Evolutionary conservation across 2,329 filamentous ascomycete species (phyloP), one percentile per base, ranked within the genome.

Genomic region (Aspergillus candidus): DNA sequence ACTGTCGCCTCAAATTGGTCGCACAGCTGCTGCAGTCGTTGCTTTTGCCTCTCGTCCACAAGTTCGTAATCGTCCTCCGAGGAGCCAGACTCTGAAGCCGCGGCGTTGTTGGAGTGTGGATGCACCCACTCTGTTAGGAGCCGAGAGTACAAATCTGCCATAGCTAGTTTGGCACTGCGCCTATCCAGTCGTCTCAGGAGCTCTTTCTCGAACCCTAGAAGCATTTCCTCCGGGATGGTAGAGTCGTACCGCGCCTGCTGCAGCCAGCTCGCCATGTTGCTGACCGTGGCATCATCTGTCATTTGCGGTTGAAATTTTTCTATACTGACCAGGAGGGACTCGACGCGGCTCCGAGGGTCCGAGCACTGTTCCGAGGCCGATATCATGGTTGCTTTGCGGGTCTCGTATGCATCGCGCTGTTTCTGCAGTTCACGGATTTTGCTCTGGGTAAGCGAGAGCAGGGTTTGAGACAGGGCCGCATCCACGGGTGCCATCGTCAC

Each of bases 81-180:
- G 2, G 48, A 14, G 15, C 50, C 49, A 38, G 47, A 35, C 30
- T 53, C 34, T n/a, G 50, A 6, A 33, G 46, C 35, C 12, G 35
- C 4, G 4, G 11, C 12, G 1, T 22, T 32, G 4, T 4, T 35
- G 0, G 48, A n/a, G 11, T 50, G 38, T 1, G 45, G 27, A 14
- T 66, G 58, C 50, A 68, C 66, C 68, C 68, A 70, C 43, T 69
- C 66, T 15, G 64, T 69, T 35, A 70, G 43, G 11, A 71, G 55
- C 7, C 61, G 59, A 4, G 66, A 66, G 50, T 69, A 57, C 17
- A 57, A 11, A 44, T 55, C 51, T 6, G 51, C 54, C 1, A 55
- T 40, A 11, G 56, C 49, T 11, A 70, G 52, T 47, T 62, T 66
- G n/a, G 61, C 60, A 43, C 63, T 68, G 35, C 65, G 60, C 4